A percentile compares a stretch with the other conserved stretches of the same genome.
These are phyloP conservation scores for Cladophialophora exuberans DNA, from an alignment of 2,329 filamentous ascomycete species.

Conservation along the genomic window DNA sequence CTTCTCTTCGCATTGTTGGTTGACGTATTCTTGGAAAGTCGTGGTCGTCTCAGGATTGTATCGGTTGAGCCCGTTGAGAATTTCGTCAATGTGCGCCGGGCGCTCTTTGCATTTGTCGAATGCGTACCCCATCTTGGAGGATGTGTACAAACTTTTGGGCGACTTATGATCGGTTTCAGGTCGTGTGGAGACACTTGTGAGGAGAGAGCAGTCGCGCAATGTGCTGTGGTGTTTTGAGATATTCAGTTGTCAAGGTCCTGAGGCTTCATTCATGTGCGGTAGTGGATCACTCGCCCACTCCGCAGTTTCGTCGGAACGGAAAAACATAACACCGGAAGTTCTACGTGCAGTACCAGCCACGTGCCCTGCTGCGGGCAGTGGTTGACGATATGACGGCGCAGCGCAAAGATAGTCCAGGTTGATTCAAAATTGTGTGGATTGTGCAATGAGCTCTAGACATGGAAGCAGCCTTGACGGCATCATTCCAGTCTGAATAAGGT, in stretches of 20 bases:
- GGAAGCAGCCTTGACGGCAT: no score
- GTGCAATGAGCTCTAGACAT: no score
- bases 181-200: not conserved
- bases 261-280: constrained; percentile 5
- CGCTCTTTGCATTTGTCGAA: constrained; percentile 90
- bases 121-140: constrained; percentile 41
- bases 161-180: not conserved
- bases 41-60: constrained; percentile 98
- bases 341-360: no score
- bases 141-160: not conserved
- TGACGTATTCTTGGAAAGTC: constrained; percentile 91
- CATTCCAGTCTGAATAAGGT: no score
- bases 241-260: not conserved
- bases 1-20: constrained; percentile 91
- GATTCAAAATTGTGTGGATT: no score
- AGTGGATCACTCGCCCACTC: not conserved
- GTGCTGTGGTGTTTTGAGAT: no score
- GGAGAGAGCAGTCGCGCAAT: no score
- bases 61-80: constrained; percentile 95
- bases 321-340: not conserved
- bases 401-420: no score
- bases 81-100: constrained; percentile 87
- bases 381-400: no score
- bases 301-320: not conserved
- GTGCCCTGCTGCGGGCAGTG: no score